Evolutionary conservation across 371 early-diverging fungal species (phyloP), one percentile per base, ranked within the genome.

Genomic region (Funneliformis caledonium): DNA sequence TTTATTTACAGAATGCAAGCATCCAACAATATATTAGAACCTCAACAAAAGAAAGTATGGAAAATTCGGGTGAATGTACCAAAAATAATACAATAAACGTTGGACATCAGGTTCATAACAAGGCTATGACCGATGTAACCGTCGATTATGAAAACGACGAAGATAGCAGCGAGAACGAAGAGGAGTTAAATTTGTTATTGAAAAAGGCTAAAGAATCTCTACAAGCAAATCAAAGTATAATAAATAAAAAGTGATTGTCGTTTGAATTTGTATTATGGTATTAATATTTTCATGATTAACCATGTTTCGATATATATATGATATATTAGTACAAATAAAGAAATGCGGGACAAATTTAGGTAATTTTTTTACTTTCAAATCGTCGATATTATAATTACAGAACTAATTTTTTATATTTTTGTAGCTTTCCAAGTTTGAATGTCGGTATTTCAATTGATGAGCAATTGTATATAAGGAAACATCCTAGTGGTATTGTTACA

Each of bases 391-490:
- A 4, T 10, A 10, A 64, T 31, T 26, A 9, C 12, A 8, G 4
- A 64, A 64, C 22, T 64, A 64, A 64, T 31, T 64, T 11, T 9
- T 10, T 31, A 31, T 33, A 3, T 33, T 22, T 73, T 26, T 37
- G 12, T 26, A 52, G 52, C 10, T 33, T 73, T 26, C 74, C 52
- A 73, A 73, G 52, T 47, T 52, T 70, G 11, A 45, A 70, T 43
- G 42, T 45, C 11, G 72, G 72, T 42, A 52, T 73, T 52, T 56
- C 56, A 73, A 37, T 26, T 16, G 48, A 73, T 31, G 74, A 73
- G 14, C 74, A 73, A 31, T 19, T 52, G 8, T 73, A 73, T 52
- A 73, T 73, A 6, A 45, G 31, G 26, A 73, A 16, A 6, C 22
- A 50, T 52, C 42, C 52, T 26, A 56, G 52, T 9, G 74, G 59